Base-by-base conservation (phyloP, 208 protist species). In the Leishmania turanica region DNA sequence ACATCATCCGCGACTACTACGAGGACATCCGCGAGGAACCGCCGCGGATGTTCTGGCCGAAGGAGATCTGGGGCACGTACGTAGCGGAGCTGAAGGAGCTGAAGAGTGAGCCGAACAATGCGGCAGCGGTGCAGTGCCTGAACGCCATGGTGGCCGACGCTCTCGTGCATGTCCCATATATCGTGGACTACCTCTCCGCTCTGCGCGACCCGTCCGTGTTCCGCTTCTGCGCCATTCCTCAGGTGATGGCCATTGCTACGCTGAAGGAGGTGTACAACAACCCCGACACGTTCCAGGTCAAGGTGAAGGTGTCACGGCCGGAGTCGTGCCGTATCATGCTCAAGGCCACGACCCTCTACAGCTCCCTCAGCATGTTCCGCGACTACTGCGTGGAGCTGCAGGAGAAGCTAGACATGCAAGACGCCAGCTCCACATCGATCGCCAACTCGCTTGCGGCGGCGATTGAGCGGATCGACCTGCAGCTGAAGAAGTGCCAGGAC, bases 1-100 rank as follows among this genome's bases (percentile, higher is more conserved):
- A 99, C 86, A 99, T 99, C 86, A 99, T 99, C 65, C 92, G 98
- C 42, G 98, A 99, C 91, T 99, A 99, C 82, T 93, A 97, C 45
- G 99, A 99, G 88, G 98, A 99, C 83, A 94, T 99, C 42, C 80
- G 85, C 51, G 97, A 98, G 76, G 86, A 89, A 71, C 92, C 93
- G 58, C 92, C 91, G 40, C 92, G 98, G 62, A 96, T 98, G 54
- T 99, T 98, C 84, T 99, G 97, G 97, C 98, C 98, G 27, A 85
- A 91, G 65, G 91, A 95, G 45, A 90, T 98, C 27, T 98, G 97
- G 93, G 83, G 82, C 66, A 85, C 87, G 37, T 98, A 98, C 85
- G 90, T 90, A 13, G 64, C 74, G 34, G 80, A 96, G 65, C 83
- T 99, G 9, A 72, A 77, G 45, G 88, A 94, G 42, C 93, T 99